Base-by-base conservation (phyloP, 495 filamentous ascomycete species). In the Hypoxylon lienhwacheense region DNA sequence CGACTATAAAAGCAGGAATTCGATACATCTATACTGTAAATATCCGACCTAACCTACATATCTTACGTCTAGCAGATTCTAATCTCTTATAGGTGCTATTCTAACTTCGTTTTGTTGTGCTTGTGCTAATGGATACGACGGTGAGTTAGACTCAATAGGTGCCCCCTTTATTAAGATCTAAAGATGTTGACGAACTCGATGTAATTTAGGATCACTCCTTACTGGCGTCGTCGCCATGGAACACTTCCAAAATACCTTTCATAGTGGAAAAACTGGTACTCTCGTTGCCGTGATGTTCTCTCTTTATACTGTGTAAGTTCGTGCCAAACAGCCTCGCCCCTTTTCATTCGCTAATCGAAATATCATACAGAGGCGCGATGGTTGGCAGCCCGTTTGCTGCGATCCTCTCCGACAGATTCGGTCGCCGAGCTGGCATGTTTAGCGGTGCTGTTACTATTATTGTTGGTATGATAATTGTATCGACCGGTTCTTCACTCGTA, bases 1-100 rank as follows among this genome's bases (percentile, higher is more conserved):
- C 59, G 69, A 77, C 43, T 69, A 66, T 29, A 74, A 78, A 75
- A 81, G 78, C 71, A 78, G 69, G 55, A 69, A 70, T 17, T 80
- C 78, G 7, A 52, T 80, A 15, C 74, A 79, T 5, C 69, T 84
- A 28, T 83, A 81, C 63, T 83, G 77, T 80, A 48, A 55, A 70
- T 67, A 17, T 41, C 39, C 21, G 21, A 26, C 24, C 5, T 2
- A 24, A 19, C 44, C 12, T 25, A 5, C 7, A 7, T 12, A 3
- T 4, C 21, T 29, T 17, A 20, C 16, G 19, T 10, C 24, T 14
- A 7, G 11, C 33, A 20, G 4, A 5, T 28, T 26, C 47, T 62
- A 20, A 61, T 36, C 3, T 8, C 19, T 60, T 47, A 11, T 32
- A 73, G 69, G 68, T 36, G 47, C 65, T 44, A 66, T 77, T 47